Evolutionary conservation across 495 filamentous ascomycete genomes (phyloP), one percentile per base, ranked within the genome.

Genomic region (Parathielavia appendiculata): DNA sequence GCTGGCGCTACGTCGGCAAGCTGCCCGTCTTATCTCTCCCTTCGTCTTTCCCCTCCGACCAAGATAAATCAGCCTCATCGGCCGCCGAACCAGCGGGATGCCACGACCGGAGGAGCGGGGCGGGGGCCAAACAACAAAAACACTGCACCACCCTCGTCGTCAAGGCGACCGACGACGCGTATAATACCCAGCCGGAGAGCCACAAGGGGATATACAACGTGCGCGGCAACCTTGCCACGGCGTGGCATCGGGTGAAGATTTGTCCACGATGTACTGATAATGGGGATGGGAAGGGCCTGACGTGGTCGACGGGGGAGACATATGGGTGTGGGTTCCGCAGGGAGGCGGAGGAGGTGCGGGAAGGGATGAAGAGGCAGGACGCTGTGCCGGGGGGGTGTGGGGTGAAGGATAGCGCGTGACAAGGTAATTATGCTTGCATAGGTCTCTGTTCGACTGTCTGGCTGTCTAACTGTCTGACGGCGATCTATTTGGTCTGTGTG

Each of bases 101-200:
- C 54, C 54, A 57, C 17, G 17, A 20, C 32, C 5, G 7, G 8
- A 36, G 9, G 12, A 12, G 6, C 26, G 26, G 26, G 26, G 6
- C 26, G 6, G 26, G 26, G 26, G 3, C 26, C 2, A 30, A 30
- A 30, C 26, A 23, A 17, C 34, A 36, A 1, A 61, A 66, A 11
- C 59, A 61, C 44, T 71, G 70, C 67, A 67, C 76, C 19, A 75
- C 72, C 19, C 57, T 83, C 10, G 68, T 81, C 11, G 79, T 84
- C 63, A 84, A 84, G 67, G 81, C 81, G 22, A 76, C 75, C 19
- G 81, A 84, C 63, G 79, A 82, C 54, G 74, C 77, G 38, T 81
- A 83, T 59, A 83, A 83, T 57, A 74, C 78, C 2, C 81, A 83
- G 62, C 80, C 81, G 41, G 76, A 80, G 61, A 73, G 60, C 43